Base-by-base conservation (phyloP, 1,284 basidiomycete species). In the Marasmius oreades region DNA sequence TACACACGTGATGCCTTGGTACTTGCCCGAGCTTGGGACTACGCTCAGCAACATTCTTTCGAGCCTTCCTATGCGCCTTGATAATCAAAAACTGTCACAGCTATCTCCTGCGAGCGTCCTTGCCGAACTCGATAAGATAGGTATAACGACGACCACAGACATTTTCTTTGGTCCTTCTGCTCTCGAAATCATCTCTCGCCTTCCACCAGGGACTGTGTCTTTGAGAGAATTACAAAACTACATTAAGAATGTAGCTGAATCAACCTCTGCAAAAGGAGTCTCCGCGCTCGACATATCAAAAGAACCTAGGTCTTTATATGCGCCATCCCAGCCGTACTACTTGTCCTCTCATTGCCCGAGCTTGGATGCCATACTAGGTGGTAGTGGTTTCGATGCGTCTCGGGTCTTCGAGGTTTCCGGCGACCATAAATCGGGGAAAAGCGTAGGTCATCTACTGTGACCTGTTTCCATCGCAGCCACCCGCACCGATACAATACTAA, bases 331-430 rank as follows among this genome's bases (percentile, higher is more conserved):
- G 24, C 28, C 14, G 14, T 23, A 18, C 5, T 24, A 28, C 42
- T 33, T 44, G 24, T 26, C 22, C 5, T 26, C 42, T 16, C 43
- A 34, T 46, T 84, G 7, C 63, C 64, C 6, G 71, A 72, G 43
- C 65, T 88, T 18, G 84, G 87, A 63, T 20, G 4, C 24, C 4
- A 65, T 64, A 7, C 65, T 88, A 14, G 67, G 87, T n/a, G 66
- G 67, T 23, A 11, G 39, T 16, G 76, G 76, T 1, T 77, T 84
- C 59, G 73, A 73, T 24, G 67, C 73, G 3, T 69, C 76, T 37
- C 74, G 74, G 22, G 73, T 90, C 14, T 70, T 88, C 47, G 87
- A 90, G 64, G 72, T 90, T 18, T 82, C 86, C 18, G 88, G 88
- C 8, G 77, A 82, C 23, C 75, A 69, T 63, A 74, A 74, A 8